Evolutionary conservation across 768 basidiomycete genomes (phyloP), one percentile per base, ranked within the genome.

Genomic region (Xanthoconium stramineum): DNA sequence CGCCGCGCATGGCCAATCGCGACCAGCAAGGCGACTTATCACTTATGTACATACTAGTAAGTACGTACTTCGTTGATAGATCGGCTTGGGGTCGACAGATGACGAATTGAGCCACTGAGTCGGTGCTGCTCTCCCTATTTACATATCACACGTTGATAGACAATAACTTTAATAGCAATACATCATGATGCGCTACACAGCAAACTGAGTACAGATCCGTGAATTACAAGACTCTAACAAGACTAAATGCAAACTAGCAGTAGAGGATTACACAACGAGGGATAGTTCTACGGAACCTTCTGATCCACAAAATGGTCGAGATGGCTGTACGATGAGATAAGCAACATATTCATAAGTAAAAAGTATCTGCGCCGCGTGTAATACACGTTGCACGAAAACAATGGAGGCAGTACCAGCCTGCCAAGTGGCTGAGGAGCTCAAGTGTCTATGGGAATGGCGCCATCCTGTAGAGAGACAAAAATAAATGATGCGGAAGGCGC

Each of bases 351-450:
- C 47, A 55, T 53, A 67, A 55, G 38, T 43, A 33, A 17, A 32
- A 20, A 17, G 7, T 12, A 13, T n/a, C 12, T 50, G 39, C 28
- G 48, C 11, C 19, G 17, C 28, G 39, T 47, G 42, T 13, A n/a
- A 30, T 48, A 5, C 32, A 46, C 24, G 37, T 37, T 33, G 45
- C 20, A 53, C 20, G 42, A 24, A 17, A 17, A 49, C 37, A 47
- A 58, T 9, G 20, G 20, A 51, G 24, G 60, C 61, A 59, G 57
- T 52, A 47, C 66, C 56, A 54, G 57, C 37, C 36, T 38, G 57
- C 48, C 54, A 32, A 40, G 38, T 30, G 24, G 19, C 29, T 10
- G 30, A 38, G 24, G 33, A 6, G 37, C 3, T 28, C 47, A 17
- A 40, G 45, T 4, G 37, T 51, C 47, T 47, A 53, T 29, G 30